phyloP scores from a whole-genome alignment of 768 basidiomycete genomes.

The Suillus placidus region DNA sequence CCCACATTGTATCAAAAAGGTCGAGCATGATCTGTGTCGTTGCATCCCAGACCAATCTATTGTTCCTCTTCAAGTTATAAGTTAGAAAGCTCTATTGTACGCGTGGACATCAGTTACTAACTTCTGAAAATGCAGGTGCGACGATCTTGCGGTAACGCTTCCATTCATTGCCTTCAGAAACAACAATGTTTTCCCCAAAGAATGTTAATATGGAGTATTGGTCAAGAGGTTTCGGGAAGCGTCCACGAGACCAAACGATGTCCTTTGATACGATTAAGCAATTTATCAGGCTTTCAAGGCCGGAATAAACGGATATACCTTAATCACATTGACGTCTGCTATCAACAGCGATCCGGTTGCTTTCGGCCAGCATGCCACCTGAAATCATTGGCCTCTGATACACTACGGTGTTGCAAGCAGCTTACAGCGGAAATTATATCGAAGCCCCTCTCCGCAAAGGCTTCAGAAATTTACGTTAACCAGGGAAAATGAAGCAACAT shows the following conservation, averaged over 20 bases:
- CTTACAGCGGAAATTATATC: conserved; percentile 41
- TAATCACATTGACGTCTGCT: conserved; percentile 45
- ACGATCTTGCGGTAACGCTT: conserved; percentile 64
- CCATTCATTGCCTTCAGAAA: conserved; percentile 66
- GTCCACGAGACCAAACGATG: conserved; percentile 23
- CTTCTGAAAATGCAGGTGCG: conserved; percentile 61
- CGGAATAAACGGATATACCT: conserved; percentile 25
- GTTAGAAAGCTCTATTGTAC: not conserved
- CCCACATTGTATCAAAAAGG: conserved; percentile 54
- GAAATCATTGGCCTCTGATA: not conserved
- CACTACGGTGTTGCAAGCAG: conserved; percentile 14
- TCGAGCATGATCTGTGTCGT: conserved; percentile 45
- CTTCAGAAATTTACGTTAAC: conserved; percentile 19
- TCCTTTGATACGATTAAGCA: conserved; percentile 17
- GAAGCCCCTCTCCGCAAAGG: conserved; percentile 36
- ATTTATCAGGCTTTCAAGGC: not conserved
- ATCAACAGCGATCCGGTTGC: conserved; percentile 15
- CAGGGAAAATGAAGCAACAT: not conserved
- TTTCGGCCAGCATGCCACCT: conserved; percentile 19
- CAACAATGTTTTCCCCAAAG: conserved; percentile 67
- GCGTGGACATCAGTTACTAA: not conserved
- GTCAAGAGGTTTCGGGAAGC: conserved; percentile 57
- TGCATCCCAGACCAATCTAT: conserved; percentile 50
- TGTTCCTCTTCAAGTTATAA: conserved; percentile 19
- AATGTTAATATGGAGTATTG: conserved; percentile 48